Evolutionary conservation across 83 land plant genomes (phyloP), one percentile per base, ranked within the genome.

Genomic region (Diphasiastrum complanatum): DNA sequence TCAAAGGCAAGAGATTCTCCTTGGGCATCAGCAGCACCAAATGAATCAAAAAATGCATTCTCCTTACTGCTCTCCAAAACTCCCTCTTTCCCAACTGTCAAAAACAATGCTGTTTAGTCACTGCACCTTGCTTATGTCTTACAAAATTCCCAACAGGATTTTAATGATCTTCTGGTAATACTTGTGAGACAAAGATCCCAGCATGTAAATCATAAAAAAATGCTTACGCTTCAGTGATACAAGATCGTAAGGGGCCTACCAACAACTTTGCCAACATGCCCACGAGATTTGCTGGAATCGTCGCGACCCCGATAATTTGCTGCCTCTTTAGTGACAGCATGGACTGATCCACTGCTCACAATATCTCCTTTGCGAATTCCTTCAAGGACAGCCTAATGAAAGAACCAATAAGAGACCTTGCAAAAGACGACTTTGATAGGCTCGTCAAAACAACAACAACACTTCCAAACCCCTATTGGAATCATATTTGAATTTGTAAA

Each of bases 281-380:
- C 79, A 46, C 83, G 81, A 45, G 54, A 46, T 25, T 73, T 81
- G 5, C 53, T 26, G 26, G 63, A 45, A 22, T 92, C 98, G 1
- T 60, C 62, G 29, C 77, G 49, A 37, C 56, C 73, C 45, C 83
- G 64, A 14, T 72, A 79, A 20, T 31, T 47, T 36, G 74, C 59
- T 32, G 68, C 76, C 22, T 95, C 99, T 63, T 86, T 95, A 14
- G 63, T 22, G 31, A 84, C 38, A 51, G 61, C 53, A 55, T 81
- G 91, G 32, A 80, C 77, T 2, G 84, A 77, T 47, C 92, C 96
- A 66, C 99, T 85, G 46, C 91, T 83, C 28, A 81, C 46, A 26
- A 95, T 81, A 46, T 95, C 95, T 47, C 97, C 99, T 61, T 80
- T 87, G 28, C 80, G 85, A 64, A 90, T 90, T 35, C 82, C 95